Evolutionary conservation across 1,139 yeast species (phyloP).

Genomic region (Blastobotrys apis): DNA sequence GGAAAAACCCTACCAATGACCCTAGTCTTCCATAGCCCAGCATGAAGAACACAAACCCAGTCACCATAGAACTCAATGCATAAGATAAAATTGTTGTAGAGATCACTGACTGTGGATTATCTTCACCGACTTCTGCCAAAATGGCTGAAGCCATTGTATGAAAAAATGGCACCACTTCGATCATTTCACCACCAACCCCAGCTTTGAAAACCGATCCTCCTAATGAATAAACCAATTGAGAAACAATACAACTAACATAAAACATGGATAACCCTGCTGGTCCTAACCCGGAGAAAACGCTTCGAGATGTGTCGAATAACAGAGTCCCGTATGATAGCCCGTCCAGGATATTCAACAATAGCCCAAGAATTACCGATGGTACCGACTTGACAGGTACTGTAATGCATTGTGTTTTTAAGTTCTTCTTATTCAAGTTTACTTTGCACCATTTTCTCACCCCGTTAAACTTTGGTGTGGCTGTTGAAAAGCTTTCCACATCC

Average conservation of each 20-base stretch:
- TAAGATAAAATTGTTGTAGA: conserved; percentile 86
- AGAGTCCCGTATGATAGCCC: conserved; percentile 97
- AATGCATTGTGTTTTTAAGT: conserved; percentile 6
- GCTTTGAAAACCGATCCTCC: conserved; percentile 89
- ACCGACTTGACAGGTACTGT: conserved; percentile 46
- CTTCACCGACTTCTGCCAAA: conserved; percentile 51
- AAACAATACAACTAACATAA: conserved; percentile 80
- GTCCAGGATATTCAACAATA: conserved; percentile 79
- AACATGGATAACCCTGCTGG: conserved; percentile 93
- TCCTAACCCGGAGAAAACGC: conserved; percentile 70
- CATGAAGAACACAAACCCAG: conserved; percentile 73
- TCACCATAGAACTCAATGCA: conserved; percentile 75
- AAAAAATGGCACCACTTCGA: conserved; percentile 95
- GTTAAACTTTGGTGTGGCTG: neutral
- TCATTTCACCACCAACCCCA: conserved; percentile 97
- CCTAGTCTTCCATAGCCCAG: conserved; percentile 82
- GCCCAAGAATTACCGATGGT: conserved; percentile 82
- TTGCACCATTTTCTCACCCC: conserved; percentile 6
- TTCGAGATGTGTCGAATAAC: conserved; percentile 84
- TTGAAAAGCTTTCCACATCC: conserved; percentile 8
- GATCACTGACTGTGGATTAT: conserved; percentile 56
- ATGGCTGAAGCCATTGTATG: conserved; percentile 88
- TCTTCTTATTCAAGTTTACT: conserved; percentile 1
- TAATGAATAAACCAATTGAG: conserved; percentile 79
- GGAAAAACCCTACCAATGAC: conserved; percentile 87